Percentiles rank a stretch among this genome's conserved stretches.
phyloP scores from a whole-genome alignment of 2,329 filamentous ascomycete genomes.

The Clarireedia paspali region DNA sequence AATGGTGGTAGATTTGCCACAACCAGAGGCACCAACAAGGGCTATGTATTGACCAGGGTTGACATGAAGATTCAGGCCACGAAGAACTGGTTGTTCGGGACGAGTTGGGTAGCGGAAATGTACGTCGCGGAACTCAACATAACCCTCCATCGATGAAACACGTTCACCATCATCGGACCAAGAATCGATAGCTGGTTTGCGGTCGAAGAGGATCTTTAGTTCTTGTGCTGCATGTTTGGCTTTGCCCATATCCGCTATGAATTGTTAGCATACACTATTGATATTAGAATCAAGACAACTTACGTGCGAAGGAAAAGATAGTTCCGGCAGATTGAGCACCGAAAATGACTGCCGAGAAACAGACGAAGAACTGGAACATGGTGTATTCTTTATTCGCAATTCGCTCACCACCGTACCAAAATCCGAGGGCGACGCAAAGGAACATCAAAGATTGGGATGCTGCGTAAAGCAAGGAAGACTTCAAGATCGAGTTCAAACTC shows the following conservation, averaged over 20 bases:
- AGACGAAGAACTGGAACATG: slow-evolving; percentile 86
- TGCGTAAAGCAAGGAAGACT: slow-evolving; percentile 74
- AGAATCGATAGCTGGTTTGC: slow-evolving; percentile 71
- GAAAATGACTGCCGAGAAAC: slow-evolving; percentile 82
- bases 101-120: slow-evolving; percentile 93
- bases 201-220: slow-evolving; percentile 78
- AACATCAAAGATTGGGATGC: slow-evolving; percentile 79
- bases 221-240: slow-evolving; percentile 76
- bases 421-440: slow-evolving; percentile 76
- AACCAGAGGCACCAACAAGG: slow-evolving; percentile 87
- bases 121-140: slow-evolving; percentile 83
- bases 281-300: slow-evolving; percentile 9
- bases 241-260: slow-evolving; percentile 73
- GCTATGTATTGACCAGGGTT: slow-evolving; percentile 78
- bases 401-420: slow-evolving; percentile 83
- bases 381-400: slow-evolving; percentile 64
- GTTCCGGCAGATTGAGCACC: slow-evolving; percentile 86
- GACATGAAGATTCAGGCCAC: slow-evolving; percentile 68
- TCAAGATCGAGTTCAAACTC: slow-evolving; percentile 66
- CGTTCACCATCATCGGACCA: slow-evolving; percentile 65
- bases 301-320: slow-evolving; percentile 74
- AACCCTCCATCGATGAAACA: slow-evolving; percentile 60
- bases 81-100: slow-evolving; percentile 84
- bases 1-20: slow-evolving; percentile 91
- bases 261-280: slow-evolving; percentile 13